Base-by-base conservation (phyloP, 2,329 filamentous ascomycete genomes). In the Beauveria sp. region DNA sequence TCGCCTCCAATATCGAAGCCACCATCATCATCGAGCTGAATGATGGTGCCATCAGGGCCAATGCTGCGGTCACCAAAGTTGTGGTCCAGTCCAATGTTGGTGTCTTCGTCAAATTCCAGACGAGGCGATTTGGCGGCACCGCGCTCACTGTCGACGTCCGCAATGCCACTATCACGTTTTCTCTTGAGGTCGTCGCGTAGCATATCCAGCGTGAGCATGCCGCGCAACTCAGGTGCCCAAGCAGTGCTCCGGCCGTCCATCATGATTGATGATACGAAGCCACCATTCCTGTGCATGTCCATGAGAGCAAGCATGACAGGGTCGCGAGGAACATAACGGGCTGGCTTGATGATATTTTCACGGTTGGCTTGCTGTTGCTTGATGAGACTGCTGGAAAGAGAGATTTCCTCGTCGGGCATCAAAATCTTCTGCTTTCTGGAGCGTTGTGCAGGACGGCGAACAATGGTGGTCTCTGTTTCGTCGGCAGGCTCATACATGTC, bases 191-290 rank as follows among this genome's bases (percentile, higher is more conserved):
- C 91, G 62, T 86, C 86, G 64, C 87, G 87, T 18, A 96, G 83
- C 16, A 90, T 83, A 66, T 96, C 91, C 47, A 97, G 79, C 1
- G 92, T 96, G n/a, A 98, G 79, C 68, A 99, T 86, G n/a, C 89
- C 91, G 63, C 91, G 88, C 22, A 99, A 82, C 75, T 99, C 95
- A 1, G 93, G 93, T 3, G 93, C 93, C 93, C 92, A 97, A 47
- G 85, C 85, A 66, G 85, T 82, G 67, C 87, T 87, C 65, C 90
- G 86, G 43, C 87, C 90, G 64, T 93, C 91, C 58, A 90, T 87
- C 76, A 97, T 87, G 65, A 96, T 87, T 68, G 86, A 93, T 4
- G 88, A 90, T 20, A 97, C 90, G 69, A 99, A 98, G 45, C 87
- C 90, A 59, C 95, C 93, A 59, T 84, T 91, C 76, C 89, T 92